Conservation (phyloP, 768 basidiomycete species). For the Trametes elegans region DNA sequence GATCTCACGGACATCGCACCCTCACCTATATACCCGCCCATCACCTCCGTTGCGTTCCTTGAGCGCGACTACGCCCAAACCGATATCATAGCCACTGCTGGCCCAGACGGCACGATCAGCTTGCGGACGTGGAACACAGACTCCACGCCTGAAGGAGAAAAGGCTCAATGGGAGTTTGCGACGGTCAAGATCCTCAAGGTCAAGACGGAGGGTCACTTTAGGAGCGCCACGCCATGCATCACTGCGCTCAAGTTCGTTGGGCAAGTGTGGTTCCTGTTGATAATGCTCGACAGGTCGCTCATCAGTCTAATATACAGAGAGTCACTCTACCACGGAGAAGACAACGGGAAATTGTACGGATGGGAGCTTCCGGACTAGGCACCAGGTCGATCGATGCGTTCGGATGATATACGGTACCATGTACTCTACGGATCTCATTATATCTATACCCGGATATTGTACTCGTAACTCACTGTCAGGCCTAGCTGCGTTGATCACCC, state of each 20-base stretch:
- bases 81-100: slow-evolving; percentile 80
- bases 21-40: slow-evolving; percentile 35
- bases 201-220: slow-evolving; percentile 36
- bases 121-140: slow-evolving; percentile 86
- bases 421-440: slow-evolving; percentile 11
- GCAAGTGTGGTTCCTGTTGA: slow-evolving; percentile 39
- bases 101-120: slow-evolving; percentile 70
- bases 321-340: slow-evolving; percentile 62
- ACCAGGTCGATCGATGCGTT: neutral
- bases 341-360: slow-evolving; percentile 53
- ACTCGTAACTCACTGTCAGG: neutral
- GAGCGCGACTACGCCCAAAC: slow-evolving; percentile 82
- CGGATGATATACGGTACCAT: neutral
- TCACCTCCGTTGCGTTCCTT: slow-evolving; percentile 82
- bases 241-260: slow-evolving; percentile 82
- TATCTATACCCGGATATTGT: slow-evolving; percentile 9
- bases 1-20: slow-evolving; percentile 48
- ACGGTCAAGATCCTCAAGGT: slow-evolving; percentile 67
- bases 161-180: slow-evolving; percentile 73
- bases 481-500: too few species aligned
- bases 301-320: slow-evolving; percentile 45
- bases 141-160: slow-evolving; percentile 61
- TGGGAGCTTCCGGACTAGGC: slow-evolving; percentile 55
- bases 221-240: slow-evolving; percentile 49
- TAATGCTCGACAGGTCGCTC: too few species aligned